Evolutionary conservation across 1,284 basidiomycete genomes (phyloP).

Genomic region (Pseudozyma flocculosa): DNA sequence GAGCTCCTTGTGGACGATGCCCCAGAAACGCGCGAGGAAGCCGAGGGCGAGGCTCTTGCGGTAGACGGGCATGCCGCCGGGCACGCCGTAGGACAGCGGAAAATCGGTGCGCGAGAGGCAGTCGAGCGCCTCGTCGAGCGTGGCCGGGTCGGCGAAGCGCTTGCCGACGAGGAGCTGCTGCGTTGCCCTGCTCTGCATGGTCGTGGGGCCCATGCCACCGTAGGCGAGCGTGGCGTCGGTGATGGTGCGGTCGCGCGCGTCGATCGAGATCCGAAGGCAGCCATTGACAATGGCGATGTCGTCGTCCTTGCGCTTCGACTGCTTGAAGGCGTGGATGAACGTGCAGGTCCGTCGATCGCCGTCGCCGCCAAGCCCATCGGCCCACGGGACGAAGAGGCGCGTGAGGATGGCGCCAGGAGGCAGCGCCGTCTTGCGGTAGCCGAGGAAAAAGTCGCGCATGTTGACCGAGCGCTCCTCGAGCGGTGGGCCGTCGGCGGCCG

Average conservation of each 20-base stretch:
- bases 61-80: slow-evolving; percentile 59
- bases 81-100: slow-evolving; percentile 54
- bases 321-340: slow-evolving; percentile 57
- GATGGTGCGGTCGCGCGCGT: slow-evolving; percentile 16
- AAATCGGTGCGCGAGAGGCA: slow-evolving; percentile 49
- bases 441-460: slow-evolving; percentile 54
- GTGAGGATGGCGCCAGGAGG: slow-evolving; percentile 54
- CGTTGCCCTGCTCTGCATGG: slow-evolving; percentile 38
- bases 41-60: slow-evolving; percentile 57
- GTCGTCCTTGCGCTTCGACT: slow-evolving; percentile 59
- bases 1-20: slow-evolving; percentile 36
- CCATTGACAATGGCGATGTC: slow-evolving; percentile 59
- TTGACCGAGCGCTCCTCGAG: slow-evolving; percentile 24
- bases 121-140: slow-evolving; percentile 15
- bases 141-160: slow-evolving; percentile 9
- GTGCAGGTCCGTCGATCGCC: slow-evolving; percentile 11
- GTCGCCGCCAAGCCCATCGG: slow-evolving; percentile 16
- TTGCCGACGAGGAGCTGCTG: slow-evolving; percentile 33
- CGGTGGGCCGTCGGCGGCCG: slow-evolving; percentile 21
- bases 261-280: slow-evolving; percentile 45
- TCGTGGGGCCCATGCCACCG: slow-evolving; percentile 58
- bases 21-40: slow-evolving; percentile 58
- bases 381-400: slow-evolving; percentile 38
- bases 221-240: slow-evolving; percentile 49
- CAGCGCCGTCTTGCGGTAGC: slow-evolving; percentile 57